phyloP scores from a whole-genome alignment of 257 asterid species.

The Salvia hispanica region DNA sequence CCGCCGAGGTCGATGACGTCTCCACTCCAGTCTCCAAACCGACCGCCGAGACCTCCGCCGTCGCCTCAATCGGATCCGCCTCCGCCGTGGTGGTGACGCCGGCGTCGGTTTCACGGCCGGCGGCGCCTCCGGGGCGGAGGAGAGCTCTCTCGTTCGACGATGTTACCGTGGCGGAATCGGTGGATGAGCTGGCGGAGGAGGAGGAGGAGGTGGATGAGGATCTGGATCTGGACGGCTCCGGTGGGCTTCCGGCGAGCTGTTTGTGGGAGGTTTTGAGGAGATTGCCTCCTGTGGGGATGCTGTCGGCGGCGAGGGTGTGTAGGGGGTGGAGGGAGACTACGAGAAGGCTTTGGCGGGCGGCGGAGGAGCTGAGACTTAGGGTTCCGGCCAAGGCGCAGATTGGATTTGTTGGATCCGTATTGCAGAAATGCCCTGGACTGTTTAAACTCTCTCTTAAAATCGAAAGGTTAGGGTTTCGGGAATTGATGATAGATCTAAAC shows the following conservation, averaged over 20 bases:
- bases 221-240: slow-evolving; percentile 49
- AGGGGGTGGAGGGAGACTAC: slow-evolving; percentile 82
- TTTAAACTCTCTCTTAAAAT: slow-evolving; percentile 66
- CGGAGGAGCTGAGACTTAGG: slow-evolving; percentile 83
- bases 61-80: slow-evolving; percentile 32
- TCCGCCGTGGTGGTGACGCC: slow-evolving; percentile 41
- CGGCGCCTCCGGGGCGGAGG: slow-evolving; percentile 48
- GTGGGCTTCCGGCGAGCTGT: slow-evolving; percentile 58
- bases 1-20: slow-evolving; percentile 25
- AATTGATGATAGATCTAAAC: slow-evolving; percentile 38
- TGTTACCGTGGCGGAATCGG: slow-evolving; percentile 48
- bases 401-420: slow-evolving; percentile 81
- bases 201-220: slow-evolving; percentile 47
- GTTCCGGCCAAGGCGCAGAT: slow-evolving; percentile 78
- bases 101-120: slow-evolving; percentile 35
- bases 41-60: slow-evolving; percentile 35
- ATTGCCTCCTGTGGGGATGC: slow-evolving; percentile 70
- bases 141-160: slow-evolving; percentile 83
- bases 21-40: slow-evolving; percentile 39
- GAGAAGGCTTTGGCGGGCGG: slow-evolving; percentile 74
- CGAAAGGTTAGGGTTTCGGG: slow-evolving; percentile 69
- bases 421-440: slow-evolving; percentile 85
- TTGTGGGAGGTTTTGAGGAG: slow-evolving; percentile 89
- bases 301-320: slow-evolving; percentile 80
- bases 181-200: slow-evolving; percentile 42